Percentiles rank a stretch among this genome's conserved stretches.
Evolutionary conservation across 768 basidiomycete species (phyloP).

Genomic region (Bullera alba): DNA sequence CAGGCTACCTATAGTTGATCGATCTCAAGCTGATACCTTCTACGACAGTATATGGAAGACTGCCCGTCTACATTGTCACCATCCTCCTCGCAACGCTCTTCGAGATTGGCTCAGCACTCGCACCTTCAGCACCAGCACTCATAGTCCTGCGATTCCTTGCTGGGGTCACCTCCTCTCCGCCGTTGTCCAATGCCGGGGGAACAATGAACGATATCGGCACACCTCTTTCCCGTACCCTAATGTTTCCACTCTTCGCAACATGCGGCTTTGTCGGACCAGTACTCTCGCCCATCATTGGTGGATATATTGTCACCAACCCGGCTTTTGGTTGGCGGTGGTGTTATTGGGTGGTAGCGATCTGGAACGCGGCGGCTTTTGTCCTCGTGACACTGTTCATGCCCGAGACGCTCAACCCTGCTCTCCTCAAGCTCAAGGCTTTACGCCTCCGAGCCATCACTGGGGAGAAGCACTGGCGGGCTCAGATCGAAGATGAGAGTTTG

Average conservation of each 20-base stretch:
- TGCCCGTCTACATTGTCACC: slow-evolving; percentile 21
- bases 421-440: slow-evolving; percentile 25
- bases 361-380: slow-evolving; percentile 15
- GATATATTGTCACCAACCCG: slow-evolving; percentile 4
- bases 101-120: slow-evolving; percentile 18
- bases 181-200: slow-evolving; percentile 25
- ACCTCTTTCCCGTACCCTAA: slow-evolving; percentile 11
- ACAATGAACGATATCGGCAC: slow-evolving; percentile 24
- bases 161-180: slow-evolving; percentile 19
- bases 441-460: slow-evolving; percentile 9
- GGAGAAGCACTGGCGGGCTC: slow-evolving; percentile 16
- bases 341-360: slow-evolving; percentile 24
- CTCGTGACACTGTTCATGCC: slow-evolving; percentile 19
- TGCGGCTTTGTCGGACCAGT: slow-evolving; percentile 21
- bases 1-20: too few species aligned
- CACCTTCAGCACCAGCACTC: slow-evolving; percentile 12
- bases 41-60: slow-evolving; percentile 18
- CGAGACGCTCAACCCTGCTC: slow-evolving; percentile 13
- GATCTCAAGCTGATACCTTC: not conserved
- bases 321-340: slow-evolving; percentile 21
- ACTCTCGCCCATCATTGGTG: slow-evolving; percentile 23
- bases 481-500: slow-evolving; percentile 21
- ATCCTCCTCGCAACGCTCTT: slow-evolving; percentile 20
- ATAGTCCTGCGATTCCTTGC: slow-evolving; percentile 23
- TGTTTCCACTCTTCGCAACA: slow-evolving; percentile 18